phyloP scores from a whole-genome alignment of 192 early-diverging fungal genomes.

The Backusella liffmaniae region DNA sequence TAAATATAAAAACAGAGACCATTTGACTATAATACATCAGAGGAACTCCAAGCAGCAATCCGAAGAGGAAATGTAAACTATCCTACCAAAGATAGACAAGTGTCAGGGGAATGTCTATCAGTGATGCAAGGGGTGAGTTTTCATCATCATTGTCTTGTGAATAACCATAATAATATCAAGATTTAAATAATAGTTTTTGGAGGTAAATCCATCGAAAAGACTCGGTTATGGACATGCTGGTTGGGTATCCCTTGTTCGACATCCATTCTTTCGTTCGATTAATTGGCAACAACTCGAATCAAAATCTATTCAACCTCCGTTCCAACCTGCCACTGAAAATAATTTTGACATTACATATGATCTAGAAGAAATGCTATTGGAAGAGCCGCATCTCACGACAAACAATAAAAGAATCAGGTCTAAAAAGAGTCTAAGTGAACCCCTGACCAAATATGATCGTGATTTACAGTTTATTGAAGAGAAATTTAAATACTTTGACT shows the following conservation, averaged over 20 bases:
- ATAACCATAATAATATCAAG: background rate
- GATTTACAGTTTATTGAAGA: constrained; percentile 74
- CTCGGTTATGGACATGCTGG: constrained; percentile 46
- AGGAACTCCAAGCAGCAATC: constrained; percentile 63
- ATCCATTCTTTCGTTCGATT: constrained; percentile 55
- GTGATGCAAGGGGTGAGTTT: constrained; percentile 68
- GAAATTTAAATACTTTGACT: constrained; percentile 84
- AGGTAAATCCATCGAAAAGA: constrained; percentile 46
- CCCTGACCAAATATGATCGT: constrained; percentile 28
- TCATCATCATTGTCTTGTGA: background rate
- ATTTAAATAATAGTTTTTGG: constrained; percentile 46
- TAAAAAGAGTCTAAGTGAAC: background rate
- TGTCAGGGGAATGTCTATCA: constrained; percentile 64
- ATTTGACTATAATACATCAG: constrained; percentile 62
- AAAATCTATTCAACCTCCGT: constrained; percentile 48
- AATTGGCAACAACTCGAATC: constrained; percentile 48
- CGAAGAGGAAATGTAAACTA: constrained; percentile 63
- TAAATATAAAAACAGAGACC: constrained; percentile 44
- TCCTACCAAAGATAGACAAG: constrained; percentile 46
- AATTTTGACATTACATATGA: constrained; percentile 98
- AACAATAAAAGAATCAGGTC: background rate
- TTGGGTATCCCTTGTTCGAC: constrained; percentile 43
- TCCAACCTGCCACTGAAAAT: constrained; percentile 54
- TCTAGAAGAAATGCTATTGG: constrained; percentile 67
- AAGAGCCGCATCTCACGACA: background rate